Evolutionary conservation across 805 yeast species (phyloP), one percentile per base, ranked within the genome.

Genomic region (Sugiyamaella valdiviana): DNA sequence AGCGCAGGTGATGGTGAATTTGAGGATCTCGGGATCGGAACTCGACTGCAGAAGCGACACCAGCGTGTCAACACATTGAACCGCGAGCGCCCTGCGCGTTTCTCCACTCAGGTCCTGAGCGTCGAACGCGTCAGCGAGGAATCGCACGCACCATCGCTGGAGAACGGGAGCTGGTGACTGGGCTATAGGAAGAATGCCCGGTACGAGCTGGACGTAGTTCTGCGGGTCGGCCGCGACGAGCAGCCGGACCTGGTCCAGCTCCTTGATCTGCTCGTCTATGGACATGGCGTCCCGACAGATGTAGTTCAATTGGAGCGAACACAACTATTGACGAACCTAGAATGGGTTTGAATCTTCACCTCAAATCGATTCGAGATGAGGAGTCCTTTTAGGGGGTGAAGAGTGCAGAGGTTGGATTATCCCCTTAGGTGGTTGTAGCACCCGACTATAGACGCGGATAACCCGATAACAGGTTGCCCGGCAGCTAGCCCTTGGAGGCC

Each of bases 1-100:
- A 17, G 72, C 61, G 10, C 74, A 63, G 20, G 70, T 61, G 3
- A 75, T 62, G 14, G 73, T 65, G 44, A 66, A 64, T 57, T 71
- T 73, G 16, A 54, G 59, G 2, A 66, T 61, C 14, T 29, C 44
- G 2, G 52, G 35, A 39, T 65, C 60, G 2, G 41, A 29, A 26
- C n/a, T n/a, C 35, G 60, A 68, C 2, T 48, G 45, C 12, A 63
- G 48, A 44, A 69, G 56, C 4, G 42, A 45, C 22, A 36, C 42
- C 10, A 69, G 36, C 2, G 65, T 48, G 16, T 58, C 63, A 35
- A 66, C 51, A 22, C 66, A 56, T 9, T 58, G 57, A 7, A 55
- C 49, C 1, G 69, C 61, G 6, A 66, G 51, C 6, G 49, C 55
- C 38, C 52, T 46, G 39, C 60, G 62, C 19, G 51, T 54, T 5